Conservation (phyloP, 257 asterid species). For the Fraxinus quadrangulata region DNA sequence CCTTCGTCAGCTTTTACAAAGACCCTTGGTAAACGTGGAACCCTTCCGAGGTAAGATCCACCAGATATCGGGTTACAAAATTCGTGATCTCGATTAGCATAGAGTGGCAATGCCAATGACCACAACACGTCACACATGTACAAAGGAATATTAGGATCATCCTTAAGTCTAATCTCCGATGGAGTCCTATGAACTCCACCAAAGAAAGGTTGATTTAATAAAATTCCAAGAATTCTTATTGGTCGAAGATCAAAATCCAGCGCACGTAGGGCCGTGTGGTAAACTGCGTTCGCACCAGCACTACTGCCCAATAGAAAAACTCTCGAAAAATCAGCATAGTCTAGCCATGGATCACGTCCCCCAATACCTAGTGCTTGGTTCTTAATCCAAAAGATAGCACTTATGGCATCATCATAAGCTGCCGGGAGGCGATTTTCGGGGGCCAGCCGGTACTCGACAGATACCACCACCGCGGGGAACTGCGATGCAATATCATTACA, state of each 20-base stretch:
- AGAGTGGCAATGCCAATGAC: slow-evolving; percentile 31
- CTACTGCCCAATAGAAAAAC: slow-evolving; percentile 36
- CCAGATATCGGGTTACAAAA: slow-evolving; percentile 36
- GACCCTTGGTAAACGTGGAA: slow-evolving; percentile 26
- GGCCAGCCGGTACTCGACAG: slow-evolving; percentile 42
- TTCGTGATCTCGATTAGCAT: slow-evolving; percentile 29
- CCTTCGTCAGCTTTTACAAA: slow-evolving; percentile 26
- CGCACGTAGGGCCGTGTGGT: slow-evolving; percentile 31
- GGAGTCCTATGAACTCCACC: slow-evolving; percentile 28
- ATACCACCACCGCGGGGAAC: slow-evolving; percentile 31
- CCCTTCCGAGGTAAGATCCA: slow-evolving; percentile 27
- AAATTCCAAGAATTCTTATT: slow-evolving; percentile 30
- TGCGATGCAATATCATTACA: slow-evolving; percentile 31
- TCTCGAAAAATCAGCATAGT: slow-evolving; percentile 34
- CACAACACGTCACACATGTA: slow-evolving; percentile 32
- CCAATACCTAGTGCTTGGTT: slow-evolving; percentile 28
- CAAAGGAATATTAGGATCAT: slow-evolving; percentile 29
- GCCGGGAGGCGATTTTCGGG: slow-evolving; percentile 45
- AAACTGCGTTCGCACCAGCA: slow-evolving; percentile 41
- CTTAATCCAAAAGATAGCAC: slow-evolving; percentile 34
- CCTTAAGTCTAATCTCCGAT: slow-evolving; percentile 30
- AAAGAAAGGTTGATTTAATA: slow-evolving; percentile 39
- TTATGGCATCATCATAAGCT: slow-evolving; percentile 38
- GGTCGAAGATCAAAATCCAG: slow-evolving; percentile 29
- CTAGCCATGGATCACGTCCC: slow-evolving; percentile 37